Percentiles rank a stretch among this genome's conserved stretches.
These are phyloP conservation scores for Glycine soja DNA, from an alignment of 306 rosid species.

Conservation along the genomic window DNA sequence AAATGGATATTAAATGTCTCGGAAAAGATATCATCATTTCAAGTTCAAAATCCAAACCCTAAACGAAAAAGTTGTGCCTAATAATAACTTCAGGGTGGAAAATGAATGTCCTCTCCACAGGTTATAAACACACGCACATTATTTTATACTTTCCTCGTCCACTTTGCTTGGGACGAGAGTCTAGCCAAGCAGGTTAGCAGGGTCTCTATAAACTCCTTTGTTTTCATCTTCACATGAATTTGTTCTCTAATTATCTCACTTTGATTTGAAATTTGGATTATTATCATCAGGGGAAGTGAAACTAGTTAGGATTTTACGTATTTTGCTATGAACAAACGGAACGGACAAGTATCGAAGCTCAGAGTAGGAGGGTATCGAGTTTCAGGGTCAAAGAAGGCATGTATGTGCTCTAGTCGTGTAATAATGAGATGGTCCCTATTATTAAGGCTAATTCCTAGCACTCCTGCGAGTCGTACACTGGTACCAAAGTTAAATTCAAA, in stretches of 20 bases:
- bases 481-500: constrained; percentile 29
- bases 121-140: background rate
- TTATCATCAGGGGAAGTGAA: background rate
- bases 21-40: background rate
- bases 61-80: background rate
- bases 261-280: background rate
- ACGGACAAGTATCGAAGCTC: background rate
- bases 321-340: constrained; percentile 8
- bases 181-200: background rate
- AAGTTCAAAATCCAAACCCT: constrained; percentile 3
- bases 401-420: background rate
- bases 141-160: background rate
- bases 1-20: background rate
- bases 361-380: background rate
- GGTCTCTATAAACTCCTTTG: background rate
- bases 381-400: background rate
- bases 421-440: constrained; percentile 33
- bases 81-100: constrained; percentile 4
- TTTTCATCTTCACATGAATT: background rate
- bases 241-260: background rate
- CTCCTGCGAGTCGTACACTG: constrained; percentile 33
- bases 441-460: constrained; percentile 34
- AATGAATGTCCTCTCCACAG: background rate
- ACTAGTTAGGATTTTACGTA: background rate
- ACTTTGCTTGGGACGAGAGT: background rate